Evolutionary conservation across 805 yeast species (phyloP).

Genomic region (Yamadazyma takamatsuzukensis): DNA sequence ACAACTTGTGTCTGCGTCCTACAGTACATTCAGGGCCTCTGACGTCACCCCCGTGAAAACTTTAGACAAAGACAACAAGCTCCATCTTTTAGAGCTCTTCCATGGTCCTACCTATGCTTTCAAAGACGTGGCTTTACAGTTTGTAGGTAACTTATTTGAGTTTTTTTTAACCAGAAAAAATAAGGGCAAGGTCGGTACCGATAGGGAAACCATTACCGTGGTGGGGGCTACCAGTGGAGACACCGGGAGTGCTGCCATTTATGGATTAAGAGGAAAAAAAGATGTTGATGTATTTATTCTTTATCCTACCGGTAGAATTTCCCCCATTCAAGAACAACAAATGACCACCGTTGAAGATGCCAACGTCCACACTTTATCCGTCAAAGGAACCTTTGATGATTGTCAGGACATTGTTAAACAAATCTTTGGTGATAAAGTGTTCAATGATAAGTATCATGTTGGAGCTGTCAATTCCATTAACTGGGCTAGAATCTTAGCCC

Average conservation of each 20-base stretch:
- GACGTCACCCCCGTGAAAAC: constrained; percentile 85
- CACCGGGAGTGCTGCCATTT: constrained; percentile 98
- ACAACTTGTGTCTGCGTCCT: constrained; percentile 62
- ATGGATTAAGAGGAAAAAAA: constrained; percentile 94
- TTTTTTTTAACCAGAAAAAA: constrained; percentile 81
- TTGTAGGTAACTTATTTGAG: constrained; percentile 95
- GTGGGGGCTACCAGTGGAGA: constrained; percentile 99
- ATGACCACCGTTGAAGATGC: constrained; percentile 95
- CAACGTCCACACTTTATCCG: constrained; percentile 93
- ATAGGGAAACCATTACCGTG: constrained; percentile 82
- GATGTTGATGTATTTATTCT: constrained; percentile 96
- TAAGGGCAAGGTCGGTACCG: constrained; percentile 44
- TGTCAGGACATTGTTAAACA: constrained; percentile 96
- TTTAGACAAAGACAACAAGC: constrained; percentile 47
- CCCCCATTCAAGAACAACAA: constrained; percentile 97
- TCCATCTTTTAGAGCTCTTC: constrained; percentile 85
- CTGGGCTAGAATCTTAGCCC: constrained; percentile 99
- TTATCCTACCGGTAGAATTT: constrained; percentile 95
- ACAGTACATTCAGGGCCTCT: constrained; percentile 83
- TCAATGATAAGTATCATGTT: constrained; percentile 85
- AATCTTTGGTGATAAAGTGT: constrained; percentile 83
- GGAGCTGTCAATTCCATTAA: constrained; percentile 98
- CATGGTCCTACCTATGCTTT: constrained; percentile 99
- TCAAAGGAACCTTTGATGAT: constrained; percentile 95
- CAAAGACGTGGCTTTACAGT: constrained; percentile 97